Conservation (phyloP, 768 basidiomycete genomes). For the Tylopilus balloui region DNA sequence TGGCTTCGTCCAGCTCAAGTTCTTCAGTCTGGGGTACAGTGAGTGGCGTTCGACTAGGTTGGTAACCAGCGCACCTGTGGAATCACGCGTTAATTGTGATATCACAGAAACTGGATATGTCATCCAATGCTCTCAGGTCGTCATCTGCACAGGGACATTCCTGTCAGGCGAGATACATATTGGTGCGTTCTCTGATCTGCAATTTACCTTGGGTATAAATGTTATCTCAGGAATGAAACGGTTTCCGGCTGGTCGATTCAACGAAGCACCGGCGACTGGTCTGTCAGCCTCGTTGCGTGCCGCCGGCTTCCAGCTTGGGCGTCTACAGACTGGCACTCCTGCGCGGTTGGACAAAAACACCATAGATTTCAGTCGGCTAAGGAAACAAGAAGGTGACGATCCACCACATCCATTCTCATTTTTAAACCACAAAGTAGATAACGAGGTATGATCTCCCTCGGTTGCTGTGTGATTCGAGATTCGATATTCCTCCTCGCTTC, state of each 20-base stretch:
- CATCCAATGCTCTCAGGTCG: conserved; percentile 73
- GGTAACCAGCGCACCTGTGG: not conserved
- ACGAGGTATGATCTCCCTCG: conserved; percentile 46
- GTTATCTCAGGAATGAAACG: conserved; percentile 52
- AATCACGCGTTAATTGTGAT: not conserved
- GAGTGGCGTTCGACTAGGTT: conserved; percentile 66
- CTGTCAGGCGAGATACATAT: conserved; percentile 90
- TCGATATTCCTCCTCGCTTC: not conserved
- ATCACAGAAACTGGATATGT: conserved; percentile 65
- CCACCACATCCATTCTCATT: conserved; percentile 73
- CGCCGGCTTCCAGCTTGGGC: conserved; percentile 78
- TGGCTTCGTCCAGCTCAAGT: conserved; percentile 21
- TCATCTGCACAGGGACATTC: conserved; percentile 90
- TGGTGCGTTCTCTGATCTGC: conserved; percentile 39
- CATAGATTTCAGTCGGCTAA: conserved; percentile 63
- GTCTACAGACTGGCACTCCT: conserved; percentile 85
- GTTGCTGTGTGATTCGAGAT: not conserved
- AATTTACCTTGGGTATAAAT: not conserved
- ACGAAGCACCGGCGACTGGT: conserved; percentile 66
- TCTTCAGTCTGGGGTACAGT: conserved; percentile 47
- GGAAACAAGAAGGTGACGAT: conserved; percentile 61
- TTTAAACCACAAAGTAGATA: conserved; percentile 61
- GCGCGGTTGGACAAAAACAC: conserved; percentile 68
- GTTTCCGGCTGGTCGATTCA: conserved; percentile 74
- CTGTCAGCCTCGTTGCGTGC: conserved; percentile 69